These are phyloP conservation scores for Croton setiger DNA, from an alignment of 441 rosid genomes.

Conservation along the genomic window DNA sequence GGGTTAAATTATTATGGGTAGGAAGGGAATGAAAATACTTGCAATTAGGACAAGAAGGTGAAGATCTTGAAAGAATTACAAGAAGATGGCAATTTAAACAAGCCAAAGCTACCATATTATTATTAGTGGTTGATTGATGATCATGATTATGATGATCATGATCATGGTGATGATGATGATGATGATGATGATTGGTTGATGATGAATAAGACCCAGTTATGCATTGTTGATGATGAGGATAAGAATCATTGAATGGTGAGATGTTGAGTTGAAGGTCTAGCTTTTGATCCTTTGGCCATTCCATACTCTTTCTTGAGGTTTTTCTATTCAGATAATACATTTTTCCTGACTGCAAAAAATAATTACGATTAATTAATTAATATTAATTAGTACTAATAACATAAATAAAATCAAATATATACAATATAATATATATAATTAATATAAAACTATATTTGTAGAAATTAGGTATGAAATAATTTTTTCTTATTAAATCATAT, in stretches of 20 bases:
- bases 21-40: constrained; percentile 47
- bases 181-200: too few relatives aligned
- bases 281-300: constrained; percentile 39
- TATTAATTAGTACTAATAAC: not conserved
- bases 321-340: constrained; percentile 49
- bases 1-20: constrained; percentile 13
- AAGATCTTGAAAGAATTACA: constrained; percentile 46
- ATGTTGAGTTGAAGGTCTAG: constrained; percentile 50
- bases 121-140: not conserved
- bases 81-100: constrained; percentile 54
- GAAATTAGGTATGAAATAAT: too few relatives aligned
- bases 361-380: not conserved
- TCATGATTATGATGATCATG: too few relatives aligned
- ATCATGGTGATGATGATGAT: too few relatives aligned
- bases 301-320: constrained; percentile 40
- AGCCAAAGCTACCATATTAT: constrained; percentile 46
- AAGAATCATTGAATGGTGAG: constrained; percentile 9
- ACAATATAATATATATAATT: too few relatives aligned
- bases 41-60: constrained; percentile 57
- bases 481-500: too few relatives aligned
- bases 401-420: too few relatives aligned
- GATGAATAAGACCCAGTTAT: not conserved
- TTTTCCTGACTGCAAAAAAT: constrained; percentile 44
- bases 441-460: too few relatives aligned
- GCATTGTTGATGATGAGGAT: not conserved